Evolutionary conservation across 805 yeast genomes (phyloP), one percentile per base, ranked within the genome.

Genomic region (Candida saitoana): DNA sequence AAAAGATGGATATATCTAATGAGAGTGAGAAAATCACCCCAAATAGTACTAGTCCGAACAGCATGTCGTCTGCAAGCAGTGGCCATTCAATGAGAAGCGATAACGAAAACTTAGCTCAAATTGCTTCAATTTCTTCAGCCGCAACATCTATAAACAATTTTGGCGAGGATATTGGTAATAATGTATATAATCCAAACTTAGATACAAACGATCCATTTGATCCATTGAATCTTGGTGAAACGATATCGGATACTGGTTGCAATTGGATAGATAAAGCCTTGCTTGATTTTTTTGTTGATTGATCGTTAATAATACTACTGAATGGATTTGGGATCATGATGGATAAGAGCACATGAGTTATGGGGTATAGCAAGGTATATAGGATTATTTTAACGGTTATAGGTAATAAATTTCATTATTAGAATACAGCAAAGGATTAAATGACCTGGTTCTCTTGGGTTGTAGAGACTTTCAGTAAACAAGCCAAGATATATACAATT

Each of bases 211-310:
- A 39, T 38, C 41, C 41, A 27, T 18, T 45, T 30, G 49, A 43
- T 39, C 37, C 37, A 11, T 41, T 42, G 32, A 34, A 32, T 27
- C 31, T 34, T 39, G 41, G 46, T 39, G 42, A 48, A 11, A 49
- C 51, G 4, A 41, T 45, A 5, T 57, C 73, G 4, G 80, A 75
- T 34, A 74, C 80, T 2, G 81, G 81, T 0, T 76, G 81, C 60
- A 77, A 76, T 48, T 76, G 80, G 80, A 74, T 76, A 36, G 81
- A 76, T 50, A 76, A 73, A 41, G 52, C 50, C 12, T 27, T 49
- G 17, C 36, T 45, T 17, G 52, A 49, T 34, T 42, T 41, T 31
- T 48, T 48, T 42, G 50, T 48, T 15, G 39, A 15, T 24, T 24
- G 14, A 36, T 5, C n/a, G 40, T 11, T 30, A 34, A 19, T 19